Evolutionary conservation across 2,329 filamentous ascomycete genomes (phyloP), one percentile per base, ranked within the genome.

Genomic region (Ampelomyces quisqualis): DNA sequence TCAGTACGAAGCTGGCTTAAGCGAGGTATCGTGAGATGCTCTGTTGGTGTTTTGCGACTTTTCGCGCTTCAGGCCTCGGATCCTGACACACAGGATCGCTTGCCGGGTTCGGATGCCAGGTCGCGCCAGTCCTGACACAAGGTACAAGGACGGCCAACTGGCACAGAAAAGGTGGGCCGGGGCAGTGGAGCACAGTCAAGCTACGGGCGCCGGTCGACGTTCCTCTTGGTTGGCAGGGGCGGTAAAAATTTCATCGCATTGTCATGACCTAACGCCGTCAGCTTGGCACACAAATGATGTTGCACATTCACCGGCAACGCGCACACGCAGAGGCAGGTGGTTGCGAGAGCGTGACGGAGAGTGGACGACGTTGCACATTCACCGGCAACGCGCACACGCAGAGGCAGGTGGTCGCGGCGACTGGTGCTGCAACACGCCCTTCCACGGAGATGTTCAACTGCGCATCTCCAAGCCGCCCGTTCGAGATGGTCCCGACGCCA

Each of bases 391-490:
- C 30, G 31, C 30, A 37, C 36, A n/a, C n/a, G n/a, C n/a, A 26
- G 29, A 43, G 26, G 30, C 42, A 49, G 45, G 44, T 31, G 40
- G 43, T 35, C 33, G 42, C 32, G 11, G 36, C 30, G 34, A 35
- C 39, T 30, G 30, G 21, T 35, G 24, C 40, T 38, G 42, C 26
- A 22, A 19, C 32, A 43, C 27, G 18, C 45, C 27, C 23, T 51
- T 60, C 62, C 62, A 55, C 55, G 62, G 62, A 65, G 60, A 66
- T 61, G 60, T 36, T 54, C 28, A 34, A 47, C 33, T 40, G 47
- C 48, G 49, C 48, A 34, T 31, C 43, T 34, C 43, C 35, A 48
- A 40, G 14, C 47, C 28, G 44, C 45, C 42, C 33, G 41, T 45
- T 47, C 26, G 35, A 49, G 44, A 40, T 41, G 30, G 42, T 38